Percentiles rank a stretch among this genome's conserved stretches.
Conservation (phyloP, 1,284 basidiomycete species). For the Leccinum huronense region DNA sequence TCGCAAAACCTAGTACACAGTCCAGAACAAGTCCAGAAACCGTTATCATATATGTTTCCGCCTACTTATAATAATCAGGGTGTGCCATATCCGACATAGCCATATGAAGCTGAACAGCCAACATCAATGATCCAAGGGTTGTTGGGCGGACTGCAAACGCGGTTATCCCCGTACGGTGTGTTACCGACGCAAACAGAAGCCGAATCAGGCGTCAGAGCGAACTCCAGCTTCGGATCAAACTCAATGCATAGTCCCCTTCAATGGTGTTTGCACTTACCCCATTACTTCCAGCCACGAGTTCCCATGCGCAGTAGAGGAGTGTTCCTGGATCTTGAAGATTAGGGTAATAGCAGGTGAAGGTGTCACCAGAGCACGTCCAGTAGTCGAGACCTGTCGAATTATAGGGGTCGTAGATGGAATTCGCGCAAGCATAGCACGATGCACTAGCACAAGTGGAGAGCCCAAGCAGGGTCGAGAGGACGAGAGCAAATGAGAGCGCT, state of each 20-base stretch:
- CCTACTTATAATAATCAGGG: neutral
- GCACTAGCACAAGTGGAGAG: conserved; percentile 11
- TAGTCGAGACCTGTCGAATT: conserved; percentile 12
- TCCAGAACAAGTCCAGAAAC: neutral
- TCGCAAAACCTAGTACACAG: neutral
- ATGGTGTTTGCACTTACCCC: neutral
- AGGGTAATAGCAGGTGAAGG: conserved; percentile 18
- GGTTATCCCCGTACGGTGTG: conserved; percentile 14
- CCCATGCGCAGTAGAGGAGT: conserved; percentile 15
- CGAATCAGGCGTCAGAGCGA: conserved; percentile 8
- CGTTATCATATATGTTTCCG: neutral
- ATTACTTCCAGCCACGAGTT: neutral
- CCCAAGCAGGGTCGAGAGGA: conserved; percentile 13
- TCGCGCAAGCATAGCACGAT: conserved; percentile 11
- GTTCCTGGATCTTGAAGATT: conserved; percentile 17
- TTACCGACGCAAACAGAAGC: conserved; percentile 11
- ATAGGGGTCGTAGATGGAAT: conserved; percentile 12
- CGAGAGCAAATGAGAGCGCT: conserved; percentile 1
- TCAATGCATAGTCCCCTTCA: neutral
- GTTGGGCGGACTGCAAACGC: conserved; percentile 10
- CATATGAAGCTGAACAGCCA: conserved; percentile 13
- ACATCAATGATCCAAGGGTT: conserved; percentile 16
- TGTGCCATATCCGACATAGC: conserved; percentile 14
- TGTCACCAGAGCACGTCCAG: conserved; percentile 19
- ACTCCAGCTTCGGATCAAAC: neutral